A percentile compares a stretch with the other conserved stretches of the same genome.
Evolutionary conservation across 257 asterid species (phyloP).

Genomic region (Eucommia ulmoides): DNA sequence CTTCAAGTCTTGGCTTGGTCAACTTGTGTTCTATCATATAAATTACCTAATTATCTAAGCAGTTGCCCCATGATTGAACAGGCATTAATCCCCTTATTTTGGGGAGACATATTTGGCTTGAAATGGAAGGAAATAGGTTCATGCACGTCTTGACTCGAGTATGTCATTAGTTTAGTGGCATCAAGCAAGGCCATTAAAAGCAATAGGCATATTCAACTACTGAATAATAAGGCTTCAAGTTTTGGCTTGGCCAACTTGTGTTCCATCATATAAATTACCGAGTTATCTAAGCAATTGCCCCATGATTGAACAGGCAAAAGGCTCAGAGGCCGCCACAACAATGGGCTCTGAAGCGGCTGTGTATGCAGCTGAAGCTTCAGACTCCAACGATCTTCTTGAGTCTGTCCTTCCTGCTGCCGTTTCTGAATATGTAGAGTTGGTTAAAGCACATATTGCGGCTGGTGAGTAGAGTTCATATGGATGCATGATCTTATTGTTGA

Average conservation of each 20-base stretch:
- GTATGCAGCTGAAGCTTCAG: constrained; percentile 92
- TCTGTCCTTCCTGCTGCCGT: constrained; percentile 69
- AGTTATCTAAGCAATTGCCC: constrained; percentile 5
- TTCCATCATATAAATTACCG: neutral
- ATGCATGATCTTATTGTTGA: constrained; percentile 3
- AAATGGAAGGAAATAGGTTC: too few species aligned
- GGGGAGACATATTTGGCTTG: too few species aligned
- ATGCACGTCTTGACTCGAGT: too few species aligned
- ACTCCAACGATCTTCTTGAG: constrained; percentile 80
- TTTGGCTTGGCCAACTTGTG: neutral
- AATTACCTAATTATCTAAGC: too few species aligned
- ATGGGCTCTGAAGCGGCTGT: constrained; percentile 84
- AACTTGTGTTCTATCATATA: too few species aligned
- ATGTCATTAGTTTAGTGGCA: too few species aligned
- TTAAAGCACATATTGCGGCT: constrained; percentile 67
- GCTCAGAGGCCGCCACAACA: constrained; percentile 86
- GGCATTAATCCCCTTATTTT: too few species aligned
- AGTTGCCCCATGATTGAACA: too few species aligned
- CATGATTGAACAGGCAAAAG: constrained; percentile 57
- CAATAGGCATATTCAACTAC: neutral
- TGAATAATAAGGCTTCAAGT: neutral
- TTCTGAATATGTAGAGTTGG: constrained; percentile 61
- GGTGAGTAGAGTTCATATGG: constrained; percentile 41
- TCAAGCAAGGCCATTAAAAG: neutral
- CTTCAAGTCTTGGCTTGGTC: too few species aligned